These are phyloP conservation scores for Xylaria scruposa DNA, from an alignment of 495 filamentous ascomycete genomes.

Conservation along the genomic window DNA sequence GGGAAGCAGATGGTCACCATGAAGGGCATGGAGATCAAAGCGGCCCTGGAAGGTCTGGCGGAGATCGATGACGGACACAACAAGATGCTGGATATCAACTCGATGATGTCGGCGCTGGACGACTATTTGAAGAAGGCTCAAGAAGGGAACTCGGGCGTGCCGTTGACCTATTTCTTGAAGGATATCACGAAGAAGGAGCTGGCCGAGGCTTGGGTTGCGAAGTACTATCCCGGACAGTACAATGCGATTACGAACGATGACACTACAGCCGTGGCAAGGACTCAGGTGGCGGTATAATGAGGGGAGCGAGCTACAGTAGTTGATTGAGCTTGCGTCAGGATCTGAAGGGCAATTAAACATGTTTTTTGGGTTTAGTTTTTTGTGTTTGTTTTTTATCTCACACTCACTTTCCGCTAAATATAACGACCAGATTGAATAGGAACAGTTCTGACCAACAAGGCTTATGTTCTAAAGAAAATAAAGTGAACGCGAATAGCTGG, in stretches of 20 bases:
- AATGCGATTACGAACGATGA: conserved; percentile 12
- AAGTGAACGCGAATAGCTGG: not conserved
- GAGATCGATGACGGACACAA: conserved; percentile 13
- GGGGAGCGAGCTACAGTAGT: not conserved
- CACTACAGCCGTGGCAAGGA: not conserved
- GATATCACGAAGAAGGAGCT: conserved; percentile 15
- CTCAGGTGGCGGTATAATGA: not conserved
- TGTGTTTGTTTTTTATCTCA: not conserved
- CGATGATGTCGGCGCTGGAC: conserved; percentile 13
- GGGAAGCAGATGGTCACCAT: conserved; percentile 13
- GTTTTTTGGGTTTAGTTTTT: too few species aligned
- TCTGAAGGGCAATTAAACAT: not conserved
- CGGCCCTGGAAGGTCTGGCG: conserved; percentile 1
- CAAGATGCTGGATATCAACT: conserved; percentile 18
- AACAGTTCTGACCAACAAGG: not conserved
- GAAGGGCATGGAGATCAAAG: conserved; percentile 17
- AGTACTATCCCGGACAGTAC: conserved; percentile 13
- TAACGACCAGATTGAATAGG: not conserved
- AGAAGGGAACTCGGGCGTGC: conserved; percentile 9
- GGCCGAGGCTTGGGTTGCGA: conserved; percentile 8
- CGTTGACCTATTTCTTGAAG: conserved; percentile 8
- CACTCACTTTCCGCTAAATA: not conserved
- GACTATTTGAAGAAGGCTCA: conserved; percentile 14
- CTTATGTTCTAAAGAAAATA: not conserved
- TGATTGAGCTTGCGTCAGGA: not conserved